A percentile compares a stretch with the other conserved stretches of the same genome.
Conservation (phyloP, 2,329 filamentous ascomycete species). For the Alternaria conjuncta region DNA sequence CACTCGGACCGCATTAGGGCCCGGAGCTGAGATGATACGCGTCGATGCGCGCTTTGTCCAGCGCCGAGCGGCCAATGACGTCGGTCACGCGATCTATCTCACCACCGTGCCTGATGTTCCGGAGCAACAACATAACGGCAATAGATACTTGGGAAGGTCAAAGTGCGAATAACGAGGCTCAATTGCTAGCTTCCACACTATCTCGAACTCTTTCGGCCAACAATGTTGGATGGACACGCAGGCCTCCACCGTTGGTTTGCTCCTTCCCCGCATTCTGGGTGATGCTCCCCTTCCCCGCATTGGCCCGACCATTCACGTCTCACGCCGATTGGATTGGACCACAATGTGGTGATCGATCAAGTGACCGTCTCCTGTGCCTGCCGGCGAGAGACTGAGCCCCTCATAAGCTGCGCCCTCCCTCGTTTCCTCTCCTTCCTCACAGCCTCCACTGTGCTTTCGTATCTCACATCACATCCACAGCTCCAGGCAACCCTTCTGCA, state of each 20-base stretch:
- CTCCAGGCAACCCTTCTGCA: constrained; percentile 11
- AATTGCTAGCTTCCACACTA: constrained; percentile 27
- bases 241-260: constrained; percentile 17
- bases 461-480: constrained; percentile 13
- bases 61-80: constrained; percentile 35
- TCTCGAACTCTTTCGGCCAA: neutral
- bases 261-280: constrained; percentile 28
- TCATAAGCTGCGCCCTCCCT: constrained; percentile 42
- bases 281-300: constrained; percentile 29
- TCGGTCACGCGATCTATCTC: constrained; percentile 43
- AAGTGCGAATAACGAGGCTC: constrained; percentile 18
- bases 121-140: constrained; percentile 1
- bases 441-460: constrained; percentile 33
- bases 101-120: constrained; percentile 22
- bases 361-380: constrained; percentile 38
- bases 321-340: constrained; percentile 33
- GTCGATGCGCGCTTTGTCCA: constrained; percentile 23
- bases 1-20: constrained; percentile 14
- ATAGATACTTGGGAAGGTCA: constrained; percentile 8
- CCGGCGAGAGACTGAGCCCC: constrained; percentile 34
- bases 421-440: constrained; percentile 30
- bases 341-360: constrained; percentile 44
- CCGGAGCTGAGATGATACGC: constrained; percentile 29
- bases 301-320: constrained; percentile 37
- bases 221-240: constrained; percentile 5